Evolutionary conservation across 495 filamentous ascomycete genomes (phyloP).

Genomic region (Coniosporium apollinis): DNA sequence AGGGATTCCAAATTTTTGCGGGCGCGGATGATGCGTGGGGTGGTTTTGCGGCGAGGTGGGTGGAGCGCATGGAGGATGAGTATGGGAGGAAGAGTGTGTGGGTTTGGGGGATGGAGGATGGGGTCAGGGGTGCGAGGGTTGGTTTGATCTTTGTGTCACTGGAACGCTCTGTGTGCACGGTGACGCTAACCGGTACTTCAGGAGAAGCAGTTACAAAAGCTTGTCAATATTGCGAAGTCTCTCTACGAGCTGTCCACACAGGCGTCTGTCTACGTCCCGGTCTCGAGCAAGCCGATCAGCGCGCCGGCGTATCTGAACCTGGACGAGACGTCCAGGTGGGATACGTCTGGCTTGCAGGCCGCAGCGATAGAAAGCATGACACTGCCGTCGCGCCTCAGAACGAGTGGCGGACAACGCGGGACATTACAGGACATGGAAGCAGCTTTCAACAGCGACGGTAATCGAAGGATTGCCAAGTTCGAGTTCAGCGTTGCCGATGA

Average conservation of each 20-base stretch:
- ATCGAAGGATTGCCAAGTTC: conserved; percentile 63
- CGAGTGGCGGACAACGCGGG: conserved; percentile 28
- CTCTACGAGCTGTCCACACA: conserved; percentile 48
- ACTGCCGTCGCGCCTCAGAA: conserved; percentile 55
- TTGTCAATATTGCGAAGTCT: conserved; percentile 49
- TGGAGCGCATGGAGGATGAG: conserved; percentile 74
- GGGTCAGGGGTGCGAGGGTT: conserved; percentile 2
- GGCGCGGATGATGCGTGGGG: conserved; percentile 84
- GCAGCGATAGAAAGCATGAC: conserved; percentile 66
- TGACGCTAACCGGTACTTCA: background rate
- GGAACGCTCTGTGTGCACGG: background rate
- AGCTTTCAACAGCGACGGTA: conserved; percentile 57
- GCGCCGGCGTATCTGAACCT: conserved; percentile 46
- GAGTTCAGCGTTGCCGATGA: conserved; percentile 34
- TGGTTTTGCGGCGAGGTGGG: conserved; percentile 63
- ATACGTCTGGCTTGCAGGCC: conserved; percentile 60
- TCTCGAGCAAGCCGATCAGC: conserved; percentile 40
- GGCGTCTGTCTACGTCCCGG: conserved; percentile 63
- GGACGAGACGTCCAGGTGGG: conserved; percentile 57
- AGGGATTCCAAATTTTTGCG: conserved; percentile 69
- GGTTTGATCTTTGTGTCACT: background rate
- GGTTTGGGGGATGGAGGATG: conserved; percentile 61
- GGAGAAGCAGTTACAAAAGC: conserved; percentile 15
- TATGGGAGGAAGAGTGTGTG: conserved; percentile 73
- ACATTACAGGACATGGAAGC: conserved; percentile 49